These are phyloP conservation scores for Bombardia bombarda DNA, from an alignment of 495 filamentous ascomycete genomes.

Conservation along the genomic window DNA sequence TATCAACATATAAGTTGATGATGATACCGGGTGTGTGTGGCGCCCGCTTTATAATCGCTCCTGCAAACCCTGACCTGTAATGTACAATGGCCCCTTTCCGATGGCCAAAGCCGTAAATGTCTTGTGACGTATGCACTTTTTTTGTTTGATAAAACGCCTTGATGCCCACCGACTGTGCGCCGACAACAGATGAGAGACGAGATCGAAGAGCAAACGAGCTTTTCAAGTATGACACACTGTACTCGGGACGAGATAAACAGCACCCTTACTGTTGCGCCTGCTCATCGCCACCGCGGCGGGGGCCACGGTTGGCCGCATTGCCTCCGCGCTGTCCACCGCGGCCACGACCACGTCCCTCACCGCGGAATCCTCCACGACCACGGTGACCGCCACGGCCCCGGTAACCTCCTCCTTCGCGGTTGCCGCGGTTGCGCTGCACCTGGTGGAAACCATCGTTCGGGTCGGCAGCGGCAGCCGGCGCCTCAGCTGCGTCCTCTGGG, in stretches of 20 bases:
- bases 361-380: constrained; percentile 19
- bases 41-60: too few species aligned
- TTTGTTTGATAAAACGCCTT: constrained; percentile 18
- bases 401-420: constrained; percentile 48
- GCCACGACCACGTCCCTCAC: constrained; percentile 28
- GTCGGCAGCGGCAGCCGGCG: constrained; percentile 21
- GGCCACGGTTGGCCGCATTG: constrained; percentile 9
- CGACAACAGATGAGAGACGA: constrained; percentile 14
- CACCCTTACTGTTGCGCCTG: constrained; percentile 13
- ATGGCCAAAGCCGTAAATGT: constrained; percentile 7
- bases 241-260: too few species aligned
- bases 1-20: too few species aligned
- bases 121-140: too few species aligned
- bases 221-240: too few species aligned
- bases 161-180: constrained; percentile 9
- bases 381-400: constrained; percentile 38
- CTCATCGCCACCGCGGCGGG: constrained; percentile 15
- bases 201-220: too few species aligned
- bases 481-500: constrained; percentile 35
- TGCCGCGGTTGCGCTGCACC: constrained; percentile 53
- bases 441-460: constrained; percentile 61
- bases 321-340: constrained; percentile 12
- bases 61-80: constrained; percentile 1
- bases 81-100: constrained; percentile 12
- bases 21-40: too few species aligned